phyloP scores from a whole-genome alignment of 192 early-diverging fungal genomes.

The Phycomyces nitens region DNA sequence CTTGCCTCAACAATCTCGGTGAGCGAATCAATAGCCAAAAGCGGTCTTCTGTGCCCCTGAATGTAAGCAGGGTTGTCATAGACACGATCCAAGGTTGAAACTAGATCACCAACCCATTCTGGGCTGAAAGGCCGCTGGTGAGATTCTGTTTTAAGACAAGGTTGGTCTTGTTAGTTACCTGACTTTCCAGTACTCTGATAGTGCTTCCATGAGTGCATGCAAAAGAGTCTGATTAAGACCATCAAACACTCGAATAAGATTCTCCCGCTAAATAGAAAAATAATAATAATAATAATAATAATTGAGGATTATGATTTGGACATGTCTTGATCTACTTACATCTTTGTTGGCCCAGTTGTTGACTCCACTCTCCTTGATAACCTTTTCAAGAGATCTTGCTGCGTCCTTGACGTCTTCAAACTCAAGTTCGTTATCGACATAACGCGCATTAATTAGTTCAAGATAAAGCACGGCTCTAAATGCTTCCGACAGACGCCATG shows the following conservation, averaged over 20 bases:
- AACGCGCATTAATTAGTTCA: conserved; percentile 43
- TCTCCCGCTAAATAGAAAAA: conserved; percentile 37
- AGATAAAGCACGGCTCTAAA: conserved; percentile 51
- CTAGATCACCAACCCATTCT: conserved; percentile 27
- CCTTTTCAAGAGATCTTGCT: conserved; percentile 33
- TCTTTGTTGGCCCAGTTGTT: conserved; percentile 54
- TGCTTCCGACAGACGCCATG: conserved; percentile 60
- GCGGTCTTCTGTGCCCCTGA: conserved; percentile 21
- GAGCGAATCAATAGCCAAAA: neutral
- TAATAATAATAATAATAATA: no score
- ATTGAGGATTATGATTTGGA: no score
- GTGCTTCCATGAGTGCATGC: conserved; percentile 16
- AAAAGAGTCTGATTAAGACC: conserved; percentile 43
- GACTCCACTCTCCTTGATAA: conserved; percentile 45
- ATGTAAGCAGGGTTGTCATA: conserved; percentile 29
- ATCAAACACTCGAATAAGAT: conserved; percentile 42
- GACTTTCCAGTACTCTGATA: conserved; percentile 31
- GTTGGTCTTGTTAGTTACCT: conserved; percentile 8
- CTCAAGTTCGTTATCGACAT: conserved; percentile 32
- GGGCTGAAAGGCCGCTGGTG: conserved; percentile 4
- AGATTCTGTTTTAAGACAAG: neutral
- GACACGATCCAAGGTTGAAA: conserved; percentile 23
- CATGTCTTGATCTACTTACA: conserved; percentile 31
- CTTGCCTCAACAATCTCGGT: neutral
- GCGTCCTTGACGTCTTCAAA: conserved; percentile 40